These are phyloP conservation scores for Hansenula anomala DNA, from an alignment of 1,139 yeast species.

Conservation along the genomic window DNA sequence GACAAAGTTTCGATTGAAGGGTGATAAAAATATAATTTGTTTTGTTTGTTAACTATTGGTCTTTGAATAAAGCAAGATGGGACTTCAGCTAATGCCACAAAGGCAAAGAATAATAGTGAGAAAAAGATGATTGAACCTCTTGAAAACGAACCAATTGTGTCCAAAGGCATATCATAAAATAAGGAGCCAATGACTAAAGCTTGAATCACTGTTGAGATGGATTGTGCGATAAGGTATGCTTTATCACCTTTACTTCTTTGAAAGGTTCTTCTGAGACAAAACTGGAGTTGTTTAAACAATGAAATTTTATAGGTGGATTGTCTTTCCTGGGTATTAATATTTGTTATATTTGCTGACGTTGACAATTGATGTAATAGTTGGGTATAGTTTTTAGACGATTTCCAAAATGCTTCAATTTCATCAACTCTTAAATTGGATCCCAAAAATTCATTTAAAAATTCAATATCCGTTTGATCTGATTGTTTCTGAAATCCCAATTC, in stretches of 20 bases:
- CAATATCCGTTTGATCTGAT: too few species aligned
- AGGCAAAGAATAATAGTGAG: conserved; percentile 67
- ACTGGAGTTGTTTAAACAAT: too few species aligned
- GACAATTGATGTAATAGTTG: conserved; percentile 40
- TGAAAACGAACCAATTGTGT: conserved; percentile 46
- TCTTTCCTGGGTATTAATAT: too few species aligned
- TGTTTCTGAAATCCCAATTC: too few species aligned
- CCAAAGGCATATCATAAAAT: conserved; percentile 47
- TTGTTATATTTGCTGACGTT: conserved; percentile 34
- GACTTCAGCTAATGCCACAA: conserved; percentile 60
- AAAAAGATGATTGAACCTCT: conserved; percentile 64
- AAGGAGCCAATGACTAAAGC: conserved; percentile 40
- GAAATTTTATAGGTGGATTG: too few species aligned
- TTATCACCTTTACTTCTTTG: conserved; percentile 58
- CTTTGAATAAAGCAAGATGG: conserved; percentile 59
- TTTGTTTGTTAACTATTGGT: conserved; percentile 69
- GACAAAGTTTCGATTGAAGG: conserved; percentile 67
- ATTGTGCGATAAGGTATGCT: conserved; percentile 53
- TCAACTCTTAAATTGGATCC: conserved; percentile 44
- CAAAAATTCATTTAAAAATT: conserved; percentile 51
- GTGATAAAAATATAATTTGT: conserved; percentile 54
- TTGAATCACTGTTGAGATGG: conserved; percentile 54
- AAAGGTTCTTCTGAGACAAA: conserved; percentile 38
- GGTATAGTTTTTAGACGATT: conserved; percentile 44
- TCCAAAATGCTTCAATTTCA: conserved; percentile 68